phyloP scores from a whole-genome alignment of 768 basidiomycete genomes.

The Termitomyces sp. region DNA sequence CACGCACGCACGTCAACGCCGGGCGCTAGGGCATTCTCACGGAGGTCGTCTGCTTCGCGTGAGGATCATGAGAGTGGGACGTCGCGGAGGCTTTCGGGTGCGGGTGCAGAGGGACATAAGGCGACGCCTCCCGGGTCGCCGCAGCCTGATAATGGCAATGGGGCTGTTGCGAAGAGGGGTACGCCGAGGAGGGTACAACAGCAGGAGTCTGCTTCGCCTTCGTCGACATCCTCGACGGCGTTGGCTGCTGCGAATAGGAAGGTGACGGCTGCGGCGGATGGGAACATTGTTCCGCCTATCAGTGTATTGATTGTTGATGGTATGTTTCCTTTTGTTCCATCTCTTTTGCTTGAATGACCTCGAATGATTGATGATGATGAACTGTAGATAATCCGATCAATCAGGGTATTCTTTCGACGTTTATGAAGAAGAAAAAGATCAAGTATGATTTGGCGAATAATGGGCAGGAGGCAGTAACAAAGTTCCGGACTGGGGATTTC shows the following conservation, averaged over 20 bases:
- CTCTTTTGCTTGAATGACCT: neutral
- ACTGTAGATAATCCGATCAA: slow-evolving; percentile 94
- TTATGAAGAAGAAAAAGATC: slow-evolving; percentile 95
- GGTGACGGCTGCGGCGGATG: slow-evolving; percentile 49
- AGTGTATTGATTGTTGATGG: slow-evolving; percentile 98
- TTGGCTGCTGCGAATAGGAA: slow-evolving; percentile 40
- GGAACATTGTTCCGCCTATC: slow-evolving; percentile 89
- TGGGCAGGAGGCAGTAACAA: slow-evolving; percentile 92
- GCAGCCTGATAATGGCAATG: slow-evolving; percentile 3
- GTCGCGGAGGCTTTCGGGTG: neutral
- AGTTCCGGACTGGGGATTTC: slow-evolving; percentile 90
- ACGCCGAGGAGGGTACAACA: slow-evolving; percentile 6
- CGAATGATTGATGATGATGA: neutral
- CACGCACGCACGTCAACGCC: neutral
- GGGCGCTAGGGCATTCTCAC: neutral
- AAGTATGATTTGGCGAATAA: slow-evolving; percentile 93
- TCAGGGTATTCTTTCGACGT: slow-evolving; percentile 94
- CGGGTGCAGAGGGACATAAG: slow-evolving; percentile 1
- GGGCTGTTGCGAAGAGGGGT: neutral
- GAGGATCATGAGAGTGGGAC: neutral
- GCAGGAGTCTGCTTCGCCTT: slow-evolving; percentile 5
- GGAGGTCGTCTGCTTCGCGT: slow-evolving; percentile 7
- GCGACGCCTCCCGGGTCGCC: slow-evolving; percentile 13
- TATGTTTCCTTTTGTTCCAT: slow-evolving; percentile 33
- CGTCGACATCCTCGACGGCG: slow-evolving; percentile 17